Conservation (phyloP, 345 rosid species). For the Syzygium aromaticum region DNA sequence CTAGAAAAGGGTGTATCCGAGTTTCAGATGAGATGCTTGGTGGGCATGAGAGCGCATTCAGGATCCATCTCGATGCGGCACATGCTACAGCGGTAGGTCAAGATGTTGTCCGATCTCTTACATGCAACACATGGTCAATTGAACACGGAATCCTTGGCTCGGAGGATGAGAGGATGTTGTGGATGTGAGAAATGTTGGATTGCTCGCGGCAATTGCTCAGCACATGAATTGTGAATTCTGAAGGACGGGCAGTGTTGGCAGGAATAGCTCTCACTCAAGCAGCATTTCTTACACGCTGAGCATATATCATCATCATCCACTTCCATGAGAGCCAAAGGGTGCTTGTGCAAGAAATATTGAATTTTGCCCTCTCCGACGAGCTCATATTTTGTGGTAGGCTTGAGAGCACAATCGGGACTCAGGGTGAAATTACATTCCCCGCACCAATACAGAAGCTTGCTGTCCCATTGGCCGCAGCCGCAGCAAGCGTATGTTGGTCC, state of each 20-base stretch:
- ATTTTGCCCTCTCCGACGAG: neutral
- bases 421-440: neutral
- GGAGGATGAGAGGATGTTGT: conserved; percentile 1
- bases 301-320: neutral
- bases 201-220: neutral
- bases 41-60: neutral
- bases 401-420: conserved; percentile 1
- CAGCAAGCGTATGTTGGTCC: neutral
- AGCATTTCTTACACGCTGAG: neutral
- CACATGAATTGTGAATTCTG: neutral
- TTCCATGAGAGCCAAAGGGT: neutral
- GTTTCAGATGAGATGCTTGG: neutral
- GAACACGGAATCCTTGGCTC: neutral
- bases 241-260: neutral
- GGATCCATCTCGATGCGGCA: conserved; percentile 1
- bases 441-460: neutral
- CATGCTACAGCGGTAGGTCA: conserved; percentile 6
- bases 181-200: neutral
- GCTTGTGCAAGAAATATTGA: neutral
- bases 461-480: neutral
- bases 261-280: neutral
- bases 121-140: neutral
- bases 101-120: neutral
- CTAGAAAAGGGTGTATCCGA: neutral
- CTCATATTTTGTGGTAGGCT: conserved; percentile 1